These are phyloP conservation scores for Neurospora sp. DNA, from an alignment of 2,329 filamentous ascomycete genomes.

Conservation along the genomic window DNA sequence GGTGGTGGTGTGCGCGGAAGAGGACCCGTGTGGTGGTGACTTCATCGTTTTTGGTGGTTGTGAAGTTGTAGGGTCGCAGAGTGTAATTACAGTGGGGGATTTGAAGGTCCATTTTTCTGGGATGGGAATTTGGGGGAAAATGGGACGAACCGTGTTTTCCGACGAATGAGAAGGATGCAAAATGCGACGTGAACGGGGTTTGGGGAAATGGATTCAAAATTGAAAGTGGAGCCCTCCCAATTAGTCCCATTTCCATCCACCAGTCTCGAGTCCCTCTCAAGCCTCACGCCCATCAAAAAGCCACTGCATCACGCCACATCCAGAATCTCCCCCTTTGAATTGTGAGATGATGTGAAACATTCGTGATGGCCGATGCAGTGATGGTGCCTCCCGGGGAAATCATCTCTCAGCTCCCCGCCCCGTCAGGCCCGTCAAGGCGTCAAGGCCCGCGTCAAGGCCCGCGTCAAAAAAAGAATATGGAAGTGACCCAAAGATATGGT, in stretches of 20 bases:
- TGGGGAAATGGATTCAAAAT: neutral
- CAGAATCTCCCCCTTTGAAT: neutral
- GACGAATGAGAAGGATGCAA: neutral
- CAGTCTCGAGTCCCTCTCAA: neutral
- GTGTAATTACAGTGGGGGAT: neutral
- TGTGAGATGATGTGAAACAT: neutral
- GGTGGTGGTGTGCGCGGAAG: neutral
- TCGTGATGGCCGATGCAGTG: neutral
- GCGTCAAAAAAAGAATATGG: neutral
- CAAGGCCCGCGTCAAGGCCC: neutral
- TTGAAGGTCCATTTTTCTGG: neutral
- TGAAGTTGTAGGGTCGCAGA: neutral
- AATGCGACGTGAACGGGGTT: neutral
- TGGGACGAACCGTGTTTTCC: neutral
- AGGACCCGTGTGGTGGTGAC: neutral
- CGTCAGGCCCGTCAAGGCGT: neutral
- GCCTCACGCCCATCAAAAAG: neutral
- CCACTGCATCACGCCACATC: neutral
- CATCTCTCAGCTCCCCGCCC: neutral
- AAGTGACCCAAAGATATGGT: neutral
- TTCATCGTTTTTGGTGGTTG: neutral
- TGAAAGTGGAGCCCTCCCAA: neutral
- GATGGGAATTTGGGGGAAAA: neutral
- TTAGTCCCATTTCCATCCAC: neutral
- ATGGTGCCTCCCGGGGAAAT: neutral